A percentile compares a stretch with the other conserved stretches of the same genome.
Evolutionary conservation across 345 rosid genomes (phyloP).

Genomic region (Syzygium oleosum): DNA sequence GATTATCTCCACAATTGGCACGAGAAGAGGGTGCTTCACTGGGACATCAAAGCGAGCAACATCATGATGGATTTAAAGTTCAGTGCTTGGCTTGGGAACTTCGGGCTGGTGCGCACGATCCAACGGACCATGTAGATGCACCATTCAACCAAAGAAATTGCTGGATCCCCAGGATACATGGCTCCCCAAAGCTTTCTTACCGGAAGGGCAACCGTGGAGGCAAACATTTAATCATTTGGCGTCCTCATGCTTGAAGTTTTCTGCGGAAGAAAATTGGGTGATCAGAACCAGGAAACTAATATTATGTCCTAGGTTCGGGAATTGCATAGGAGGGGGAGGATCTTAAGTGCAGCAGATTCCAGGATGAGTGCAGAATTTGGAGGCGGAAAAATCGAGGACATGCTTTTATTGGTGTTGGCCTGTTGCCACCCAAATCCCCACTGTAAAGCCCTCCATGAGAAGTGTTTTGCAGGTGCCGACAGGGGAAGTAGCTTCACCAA

Average conservation of each 20-base stretch:
- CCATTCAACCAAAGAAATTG: constrained; percentile 59
- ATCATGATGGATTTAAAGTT: constrained; percentile 57
- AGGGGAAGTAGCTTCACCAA: constrained; percentile 43
- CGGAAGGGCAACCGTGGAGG: constrained; percentile 53
- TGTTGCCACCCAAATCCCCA: constrained; percentile 79
- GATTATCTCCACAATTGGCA: constrained; percentile 68
- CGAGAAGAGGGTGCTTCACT: constrained; percentile 57
- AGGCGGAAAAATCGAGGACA: constrained; percentile 28
- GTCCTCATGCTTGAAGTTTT: constrained; percentile 52
- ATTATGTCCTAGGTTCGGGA: constrained; percentile 64
- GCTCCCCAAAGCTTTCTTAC: constrained; percentile 65
- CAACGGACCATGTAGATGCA: constrained; percentile 47
- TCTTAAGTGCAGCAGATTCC: constrained; percentile 44
- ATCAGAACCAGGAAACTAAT: constrained; percentile 17
- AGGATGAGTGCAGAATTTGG: constrained; percentile 27
- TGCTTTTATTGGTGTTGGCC: constrained; percentile 50
- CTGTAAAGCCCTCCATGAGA: constrained; percentile 64
- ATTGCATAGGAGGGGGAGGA: constrained; percentile 30
- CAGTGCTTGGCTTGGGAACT: constrained; percentile 58
- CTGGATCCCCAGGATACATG: constrained; percentile 79
- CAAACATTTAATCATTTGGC: constrained; percentile 69
- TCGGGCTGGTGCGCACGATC: constrained; percentile 61
- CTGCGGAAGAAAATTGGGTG: constrained; percentile 30
- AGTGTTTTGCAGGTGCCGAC: constrained; percentile 50
- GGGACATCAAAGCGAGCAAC: constrained; percentile 69